These are phyloP conservation scores for Pisolithus microcarpus DNA, from an alignment of 768 basidiomycete genomes.

Conservation along the genomic window DNA sequence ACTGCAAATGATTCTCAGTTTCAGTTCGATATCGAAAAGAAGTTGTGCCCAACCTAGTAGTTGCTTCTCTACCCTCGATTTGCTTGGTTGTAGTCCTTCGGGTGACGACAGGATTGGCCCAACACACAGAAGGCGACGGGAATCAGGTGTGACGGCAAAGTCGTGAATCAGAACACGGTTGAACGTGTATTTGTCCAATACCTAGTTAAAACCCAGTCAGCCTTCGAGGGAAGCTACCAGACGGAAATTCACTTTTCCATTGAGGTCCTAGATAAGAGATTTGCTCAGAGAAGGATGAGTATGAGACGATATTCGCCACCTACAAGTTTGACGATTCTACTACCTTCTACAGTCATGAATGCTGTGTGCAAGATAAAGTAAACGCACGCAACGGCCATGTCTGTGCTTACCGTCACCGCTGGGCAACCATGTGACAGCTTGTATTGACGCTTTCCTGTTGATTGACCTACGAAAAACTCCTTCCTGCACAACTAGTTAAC, in stretches of 20 bases:
- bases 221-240: neutral
- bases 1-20: conserved; percentile 31
- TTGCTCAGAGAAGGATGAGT: conserved; percentile 5
- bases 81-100: conserved; percentile 58
- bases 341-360: conserved; percentile 67
- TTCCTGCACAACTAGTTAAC: conserved; percentile 33
- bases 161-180: conserved; percentile 60
- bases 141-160: conserved; percentile 63
- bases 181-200: conserved; percentile 52
- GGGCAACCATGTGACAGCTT: conserved; percentile 65
- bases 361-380: conserved; percentile 27
- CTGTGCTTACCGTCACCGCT: conserved; percentile 43
- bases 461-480: conserved; percentile 65
- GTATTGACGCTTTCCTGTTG: conserved; percentile 46
- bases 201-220: conserved; percentile 22
- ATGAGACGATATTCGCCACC: conserved; percentile 8
- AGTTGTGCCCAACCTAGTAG: conserved; percentile 39
- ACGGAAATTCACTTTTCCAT: conserved; percentile 41
- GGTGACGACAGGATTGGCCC: conserved; percentile 61
- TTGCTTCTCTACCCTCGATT: conserved; percentile 65
- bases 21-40: neutral
- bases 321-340: conserved; percentile 54
- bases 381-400: neutral
- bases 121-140: conserved; percentile 56
- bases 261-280: conserved; percentile 39